A percentile compares a stretch with the other conserved stretches of the same genome.
Conservation (phyloP, 2,329 filamentous ascomycete genomes). For the Fusarium citri region DNA sequence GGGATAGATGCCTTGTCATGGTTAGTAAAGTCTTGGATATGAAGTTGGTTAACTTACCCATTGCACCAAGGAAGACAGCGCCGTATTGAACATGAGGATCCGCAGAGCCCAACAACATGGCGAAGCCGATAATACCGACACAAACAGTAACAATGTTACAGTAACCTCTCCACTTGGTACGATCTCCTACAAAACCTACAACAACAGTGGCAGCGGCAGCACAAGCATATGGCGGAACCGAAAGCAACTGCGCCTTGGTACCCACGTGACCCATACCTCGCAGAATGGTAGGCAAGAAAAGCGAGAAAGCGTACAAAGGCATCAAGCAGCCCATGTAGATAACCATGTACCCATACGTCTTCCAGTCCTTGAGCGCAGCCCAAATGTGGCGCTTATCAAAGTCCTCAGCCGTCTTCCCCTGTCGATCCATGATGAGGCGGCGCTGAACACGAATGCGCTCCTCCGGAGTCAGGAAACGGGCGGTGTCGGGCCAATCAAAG, state of each 20-base stretch:
- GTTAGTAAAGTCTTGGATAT: fast-evolving
- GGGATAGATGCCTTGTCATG: conserved; percentile 73
- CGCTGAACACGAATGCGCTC: conserved; percentile 77
- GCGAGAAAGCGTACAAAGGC: conserved; percentile 64
- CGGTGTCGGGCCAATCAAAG: conserved; percentile 81
- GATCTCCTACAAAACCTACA: conserved; percentile 74
- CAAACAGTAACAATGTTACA: conserved; percentile 74
- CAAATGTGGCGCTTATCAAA: conserved; percentile 79
- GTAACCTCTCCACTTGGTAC: conserved; percentile 70
- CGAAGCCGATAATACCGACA: conserved; percentile 73
- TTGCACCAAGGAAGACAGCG: conserved; percentile 74
- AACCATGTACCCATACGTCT: conserved; percentile 68
- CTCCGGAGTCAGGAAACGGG: conserved; percentile 72
- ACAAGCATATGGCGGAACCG: conserved; percentile 68
- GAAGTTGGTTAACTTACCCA: conserved; percentile 1
- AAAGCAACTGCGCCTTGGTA: conserved; percentile 66
- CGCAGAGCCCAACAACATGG: conserved; percentile 69
- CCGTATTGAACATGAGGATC: conserved; percentile 71
- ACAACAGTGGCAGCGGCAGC: conserved; percentile 72
- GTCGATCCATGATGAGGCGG: conserved; percentile 74
- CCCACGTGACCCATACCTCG: conserved; percentile 47
- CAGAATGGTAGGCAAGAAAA: conserved; percentile 70
- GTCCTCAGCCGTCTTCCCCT: conserved; percentile 74
- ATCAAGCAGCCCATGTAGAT: conserved; percentile 62
- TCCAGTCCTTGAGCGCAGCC: conserved; percentile 79